Percentiles rank a stretch among this genome's conserved stretches.
Evolutionary conservation across 108 stramenopile genomes (phyloP).

Genomic region (Hondaea fermentalgiana): DNA sequence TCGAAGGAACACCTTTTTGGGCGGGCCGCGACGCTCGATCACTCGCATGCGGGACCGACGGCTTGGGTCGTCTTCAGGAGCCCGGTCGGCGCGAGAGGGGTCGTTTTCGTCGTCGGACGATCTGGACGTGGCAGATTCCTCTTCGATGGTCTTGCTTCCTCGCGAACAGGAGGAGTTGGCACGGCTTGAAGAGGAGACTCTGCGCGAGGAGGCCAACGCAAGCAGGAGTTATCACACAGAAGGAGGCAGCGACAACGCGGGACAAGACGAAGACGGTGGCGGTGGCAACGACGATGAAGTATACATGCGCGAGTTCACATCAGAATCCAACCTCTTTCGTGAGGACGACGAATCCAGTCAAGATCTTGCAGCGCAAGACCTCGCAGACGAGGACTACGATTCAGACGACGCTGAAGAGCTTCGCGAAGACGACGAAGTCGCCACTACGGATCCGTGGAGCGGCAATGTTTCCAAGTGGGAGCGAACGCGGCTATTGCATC

Average conservation of each 20-base stretch:
- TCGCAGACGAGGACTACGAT: neutral
- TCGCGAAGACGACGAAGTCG: neutral
- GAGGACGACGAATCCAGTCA: neutral
- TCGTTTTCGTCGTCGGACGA: too few species aligned
- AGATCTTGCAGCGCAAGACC: neutral
- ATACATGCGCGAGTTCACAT: neutral
- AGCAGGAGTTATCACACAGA: too few species aligned
- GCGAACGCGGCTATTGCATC: neutral
- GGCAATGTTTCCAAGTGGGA: neutral
- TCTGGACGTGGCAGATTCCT: too few species aligned
- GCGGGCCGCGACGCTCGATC: neutral
- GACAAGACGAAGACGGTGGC: too few species aligned
- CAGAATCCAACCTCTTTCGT: neutral
- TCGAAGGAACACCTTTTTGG: neutral
- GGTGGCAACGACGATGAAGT: neutral
- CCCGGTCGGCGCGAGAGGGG: too few species aligned
- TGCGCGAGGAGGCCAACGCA: too few species aligned
- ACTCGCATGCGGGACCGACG: neutral
- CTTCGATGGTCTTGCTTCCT: too few species aligned
- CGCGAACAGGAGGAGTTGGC: too few species aligned
- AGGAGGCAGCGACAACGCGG: too few species aligned
- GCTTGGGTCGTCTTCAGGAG: too few species aligned
- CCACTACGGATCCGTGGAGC: neutral
- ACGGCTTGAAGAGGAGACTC: too few species aligned
- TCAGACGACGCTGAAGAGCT: neutral